Evolutionary conservation across 176 grass and related monocot species (phyloP).

Genomic region (Sorghum bicolor): Sorghum_bicolor_NCBIv3 NC_012870.2:57986001-57986500

Average conservation of each 20-base stretch:
- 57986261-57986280: constrained; percentile 2
- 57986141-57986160: constrained; percentile 16
- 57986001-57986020: constrained; percentile 11
- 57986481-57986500: neutral
- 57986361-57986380: constrained; percentile 17
- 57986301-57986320: constrained; percentile 33
- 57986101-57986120: constrained; percentile 18
- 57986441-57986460: constrained; percentile 11
- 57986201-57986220: constrained; percentile 26
- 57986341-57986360: constrained; percentile 25
- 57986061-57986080: constrained; percentile 17
- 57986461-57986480: neutral
- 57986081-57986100: constrained; percentile 16
- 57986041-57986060: neutral
- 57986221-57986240: constrained; percentile 23
- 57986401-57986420: constrained; percentile 29
- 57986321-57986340: constrained; percentile 22
- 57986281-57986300: constrained; percentile 21
- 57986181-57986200: constrained; percentile 2
- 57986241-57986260: neutral
- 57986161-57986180: constrained; percentile 25
- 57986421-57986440: neutral
- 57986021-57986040: constrained; percentile 30
- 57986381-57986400: constrained; percentile 10
- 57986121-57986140: constrained; percentile 31